Conservation (phyloP, 495 filamentous ascomycete genomes). For the Xylaria longipes region DNA sequence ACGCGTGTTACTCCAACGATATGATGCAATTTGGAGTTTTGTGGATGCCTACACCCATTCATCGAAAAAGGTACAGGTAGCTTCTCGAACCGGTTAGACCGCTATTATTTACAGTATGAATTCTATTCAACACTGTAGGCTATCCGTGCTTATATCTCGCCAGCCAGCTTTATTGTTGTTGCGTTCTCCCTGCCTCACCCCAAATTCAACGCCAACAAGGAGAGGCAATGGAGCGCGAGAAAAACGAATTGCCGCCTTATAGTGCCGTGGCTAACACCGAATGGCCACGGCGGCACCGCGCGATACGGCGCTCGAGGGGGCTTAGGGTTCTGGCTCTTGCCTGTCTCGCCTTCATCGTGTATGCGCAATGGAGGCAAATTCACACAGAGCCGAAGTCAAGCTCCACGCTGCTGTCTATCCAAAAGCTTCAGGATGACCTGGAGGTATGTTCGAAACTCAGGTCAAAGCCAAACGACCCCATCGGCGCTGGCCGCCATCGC, state of each 20-base stretch:
- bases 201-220: too few relatives aligned
- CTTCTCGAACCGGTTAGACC: constrained; percentile 4
- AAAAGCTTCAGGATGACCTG: constrained; percentile 49
- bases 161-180: neutral
- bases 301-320: constrained; percentile 43
- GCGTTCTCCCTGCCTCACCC: neutral
- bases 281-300: constrained; percentile 32
- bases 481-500: constrained; percentile 51
- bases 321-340: constrained; percentile 44
- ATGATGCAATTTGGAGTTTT: constrained; percentile 18
- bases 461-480: constrained; percentile 51
- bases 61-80: neutral
- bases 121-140: neutral
- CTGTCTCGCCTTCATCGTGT: constrained; percentile 53
- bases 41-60: neutral
- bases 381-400: constrained; percentile 21
- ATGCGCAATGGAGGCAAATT: constrained; percentile 56
- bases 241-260: constrained; percentile 41
- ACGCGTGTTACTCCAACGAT: constrained; percentile 5
- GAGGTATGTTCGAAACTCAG: constrained; percentile 46
- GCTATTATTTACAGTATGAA: neutral
- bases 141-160: neutral
- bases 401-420: constrained; percentile 43
- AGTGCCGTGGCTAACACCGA: constrained; percentile 35
- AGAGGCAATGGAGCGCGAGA: constrained; percentile 26